Evolutionary conservation across 129 eudicot species (phyloP), one percentile per base, ranked within the genome.

Genomic region (Gnaphalium uliginosum): DNA sequence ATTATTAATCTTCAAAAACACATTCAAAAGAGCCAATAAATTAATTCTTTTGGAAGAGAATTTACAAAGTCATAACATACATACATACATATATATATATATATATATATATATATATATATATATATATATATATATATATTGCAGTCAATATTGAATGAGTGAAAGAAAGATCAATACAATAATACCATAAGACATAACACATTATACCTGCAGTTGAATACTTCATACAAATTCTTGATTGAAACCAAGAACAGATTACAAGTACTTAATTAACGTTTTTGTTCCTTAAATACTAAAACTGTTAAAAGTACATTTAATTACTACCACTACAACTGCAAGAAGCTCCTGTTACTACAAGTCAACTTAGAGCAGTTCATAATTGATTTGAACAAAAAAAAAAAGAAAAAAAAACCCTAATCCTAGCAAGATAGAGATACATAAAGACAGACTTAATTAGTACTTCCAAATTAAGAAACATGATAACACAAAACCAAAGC

Each of bases 161-260:
- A 33, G 13, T 15, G n/a, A 50, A 13, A 50, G 56, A 15, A 50
- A 18, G 6, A 15, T 19, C n/a, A n/a, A n/a, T n/a, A n/a, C n/a
- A n/a, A n/a, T n/a, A n/a, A n/a, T n/a, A n/a, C n/a, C n/a, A n/a
- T n/a, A 50, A 13, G 5, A 15, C 19, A 8, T 50, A 14, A 50
- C 69, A 61, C 8, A 30, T 27, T 27, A 64, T n/a, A 5, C 23
- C 18, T 6, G 69, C 69, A 64, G 37, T 22, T 68, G 21, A 29
- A 19, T 66, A 66, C 14, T 66, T 25, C 65, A 53, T 51, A 72
- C 25, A 32, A 56, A 27, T 30, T 73, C 18, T 58, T 58, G 77
- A 54, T 73, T 58, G 37, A 73, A 73, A 73, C 68, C 68, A 37
- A 59, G 35, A 58, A 73, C 18, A 59, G 37, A 15, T 35, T 58